A percentile compares a stretch with the other conserved stretches of the same genome.
Evolutionary conservation across 148 eudicot species (phyloP).

Genomic region (Camellia japonica): DNA sequence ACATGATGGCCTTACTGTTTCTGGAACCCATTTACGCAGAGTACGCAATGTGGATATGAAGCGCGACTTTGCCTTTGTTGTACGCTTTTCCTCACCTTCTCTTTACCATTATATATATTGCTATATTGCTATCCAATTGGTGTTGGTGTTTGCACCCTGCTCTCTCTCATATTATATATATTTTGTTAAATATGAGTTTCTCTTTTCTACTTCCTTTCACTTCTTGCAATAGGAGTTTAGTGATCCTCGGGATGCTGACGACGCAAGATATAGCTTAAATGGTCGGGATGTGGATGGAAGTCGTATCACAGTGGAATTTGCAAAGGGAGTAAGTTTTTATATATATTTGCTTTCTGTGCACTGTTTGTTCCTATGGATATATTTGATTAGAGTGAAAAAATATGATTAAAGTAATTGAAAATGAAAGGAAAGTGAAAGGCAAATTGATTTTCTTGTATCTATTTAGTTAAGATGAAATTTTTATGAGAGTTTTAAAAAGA

Average conservation of each 20-base stretch:
- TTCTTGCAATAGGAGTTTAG: conserved; percentile 54
- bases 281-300: conserved; percentile 68
- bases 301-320: conserved; percentile 60
- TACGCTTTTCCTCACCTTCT: conserved; percentile 34
- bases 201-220: conserved; percentile 18
- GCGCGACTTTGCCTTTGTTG: conserved; percentile 84
- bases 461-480: too few species aligned
- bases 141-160: neutral
- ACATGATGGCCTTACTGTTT: conserved; percentile 84
- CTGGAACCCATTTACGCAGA: conserved; percentile 82
- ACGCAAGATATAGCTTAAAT: conserved; percentile 59
- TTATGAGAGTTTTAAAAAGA: too few species aligned
- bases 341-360: neutral
- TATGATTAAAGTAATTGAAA: too few species aligned
- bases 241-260: conserved; percentile 80
- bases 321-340: conserved; percentile 54
- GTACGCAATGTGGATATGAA: conserved; percentile 87
- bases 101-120: neutral
- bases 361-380: too few species aligned
- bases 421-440: too few species aligned
- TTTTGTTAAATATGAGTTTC: conserved; percentile 25
- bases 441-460: too few species aligned
- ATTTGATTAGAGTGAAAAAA: too few species aligned
- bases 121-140: neutral
- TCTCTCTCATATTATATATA: neutral